Percentiles rank a stretch among this genome's conserved stretches.
Evolutionary conservation across 345 rosid genomes (phyloP).

Genomic region (Bruguiera sexangula): DNA sequence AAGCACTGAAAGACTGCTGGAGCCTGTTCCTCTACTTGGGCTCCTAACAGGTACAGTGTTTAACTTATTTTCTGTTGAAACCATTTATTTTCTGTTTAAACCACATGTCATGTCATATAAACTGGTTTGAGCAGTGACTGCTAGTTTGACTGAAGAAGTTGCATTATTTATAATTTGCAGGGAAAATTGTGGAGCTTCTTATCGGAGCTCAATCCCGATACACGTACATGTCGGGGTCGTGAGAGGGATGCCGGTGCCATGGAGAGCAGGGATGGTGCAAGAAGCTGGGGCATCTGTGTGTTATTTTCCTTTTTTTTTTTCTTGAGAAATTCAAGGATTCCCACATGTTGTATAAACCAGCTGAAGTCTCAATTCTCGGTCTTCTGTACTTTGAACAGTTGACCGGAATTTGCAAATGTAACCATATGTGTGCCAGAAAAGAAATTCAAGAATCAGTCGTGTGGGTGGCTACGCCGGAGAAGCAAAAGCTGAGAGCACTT

Average conservation of each 20-base stretch:
- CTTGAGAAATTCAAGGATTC: constrained; percentile 2
- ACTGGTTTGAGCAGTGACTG: background rate
- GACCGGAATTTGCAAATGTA: too few species aligned
- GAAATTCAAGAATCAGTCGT: too few species aligned
- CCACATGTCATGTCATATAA: background rate
- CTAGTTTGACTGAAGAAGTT: constrained; percentile 1
- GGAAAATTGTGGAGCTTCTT: constrained; percentile 75
- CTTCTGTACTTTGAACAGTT: too few species aligned
- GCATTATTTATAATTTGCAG: constrained; percentile 36
- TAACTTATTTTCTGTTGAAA: background rate
- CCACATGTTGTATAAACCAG: background rate
- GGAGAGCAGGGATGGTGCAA: background rate
- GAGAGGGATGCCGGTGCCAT: constrained; percentile 12
- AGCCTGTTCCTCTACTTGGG: constrained; percentile 68
- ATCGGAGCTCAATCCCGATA: constrained; percentile 88
- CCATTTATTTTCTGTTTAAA: background rate
- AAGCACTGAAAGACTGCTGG: constrained; percentile 52
- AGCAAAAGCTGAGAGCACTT: too few species aligned
- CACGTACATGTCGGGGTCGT: constrained; percentile 92
- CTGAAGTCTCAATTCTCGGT: too few species aligned
- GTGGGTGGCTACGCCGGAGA: too few species aligned
- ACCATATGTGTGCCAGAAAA: too few species aligned
- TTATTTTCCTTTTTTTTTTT: background rate
- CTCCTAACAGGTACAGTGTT: constrained; percentile 56
- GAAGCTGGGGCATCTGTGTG: constrained; percentile 8